These are phyloP conservation scores for Phaeotremella skinneri DNA, from an alignment of 768 basidiomycete genomes.

Conservation along the genomic window DNA sequence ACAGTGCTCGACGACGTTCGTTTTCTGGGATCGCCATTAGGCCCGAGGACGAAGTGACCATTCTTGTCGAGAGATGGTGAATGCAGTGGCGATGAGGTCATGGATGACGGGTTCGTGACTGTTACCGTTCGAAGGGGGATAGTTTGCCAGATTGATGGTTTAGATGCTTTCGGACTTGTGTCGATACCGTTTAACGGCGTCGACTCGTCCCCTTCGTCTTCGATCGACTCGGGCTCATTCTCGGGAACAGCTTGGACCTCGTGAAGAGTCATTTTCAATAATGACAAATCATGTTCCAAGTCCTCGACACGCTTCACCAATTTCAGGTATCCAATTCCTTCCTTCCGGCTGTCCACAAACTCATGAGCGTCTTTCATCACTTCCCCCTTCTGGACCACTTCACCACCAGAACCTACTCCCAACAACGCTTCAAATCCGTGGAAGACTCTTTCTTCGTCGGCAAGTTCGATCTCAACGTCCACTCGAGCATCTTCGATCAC, in stretches of 20 bases:
- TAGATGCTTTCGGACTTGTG: conserved; percentile 1
- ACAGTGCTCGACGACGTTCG: conserved; percentile 14
- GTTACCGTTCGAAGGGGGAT: conserved; percentile 24
- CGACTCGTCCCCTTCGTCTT: conserved; percentile 8
- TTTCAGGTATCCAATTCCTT: conserved; percentile 14
- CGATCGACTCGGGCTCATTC: background rate
- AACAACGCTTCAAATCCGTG: conserved; percentile 48
- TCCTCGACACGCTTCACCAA: conserved; percentile 35
- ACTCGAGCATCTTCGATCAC: conserved; percentile 52
- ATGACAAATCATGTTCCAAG: conserved; percentile 43
- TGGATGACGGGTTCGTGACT: too few species aligned
- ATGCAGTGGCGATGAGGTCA: conserved; percentile 2
- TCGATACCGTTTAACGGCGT: background rate
- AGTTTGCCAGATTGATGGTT: conserved; percentile 18
- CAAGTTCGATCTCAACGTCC: conserved; percentile 49
- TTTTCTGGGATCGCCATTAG: background rate
- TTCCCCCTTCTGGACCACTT: conserved; percentile 16
- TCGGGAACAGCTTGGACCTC: conserved; percentile 31
- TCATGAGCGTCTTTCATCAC: conserved; percentile 36
- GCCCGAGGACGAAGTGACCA: background rate
- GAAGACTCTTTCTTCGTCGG: conserved; percentile 48
- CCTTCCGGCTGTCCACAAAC: conserved; percentile 22
- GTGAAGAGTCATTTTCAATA: conserved; percentile 38
- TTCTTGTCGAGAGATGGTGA: background rate
- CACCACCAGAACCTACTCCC: conserved; percentile 29